Percentiles rank a stretch among this genome's conserved stretches.
These are phyloP conservation scores for Lentinula sp. DNA, from an alignment of 768 basidiomycete species.

Conservation along the genomic window DNA sequence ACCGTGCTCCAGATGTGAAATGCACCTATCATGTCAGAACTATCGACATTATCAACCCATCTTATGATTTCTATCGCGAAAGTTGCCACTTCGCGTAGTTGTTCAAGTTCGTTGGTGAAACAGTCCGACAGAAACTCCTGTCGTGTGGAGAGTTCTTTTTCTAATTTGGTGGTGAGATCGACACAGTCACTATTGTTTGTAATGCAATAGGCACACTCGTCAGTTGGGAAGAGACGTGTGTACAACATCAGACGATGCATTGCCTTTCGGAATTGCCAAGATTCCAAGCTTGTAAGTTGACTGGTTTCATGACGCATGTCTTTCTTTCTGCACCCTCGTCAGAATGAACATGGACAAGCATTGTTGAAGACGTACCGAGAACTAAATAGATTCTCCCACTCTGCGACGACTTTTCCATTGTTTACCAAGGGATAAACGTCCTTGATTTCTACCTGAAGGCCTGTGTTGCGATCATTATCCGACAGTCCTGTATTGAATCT, in stretches of 20 bases:
- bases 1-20: neutral
- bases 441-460: neutral
- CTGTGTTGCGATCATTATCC: neutral
- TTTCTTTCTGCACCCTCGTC: neutral
- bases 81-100: neutral
- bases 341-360: neutral
- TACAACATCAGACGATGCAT: constrained; percentile 6
- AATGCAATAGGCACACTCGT: neutral
- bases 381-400: constrained; percentile 3
- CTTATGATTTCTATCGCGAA: neutral
- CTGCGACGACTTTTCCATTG: neutral
- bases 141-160: neutral
- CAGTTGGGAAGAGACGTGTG: constrained; percentile 1
- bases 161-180: neutral
- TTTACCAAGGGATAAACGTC: neutral
- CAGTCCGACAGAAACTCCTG: neutral
- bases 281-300: neutral
- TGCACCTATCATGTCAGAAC: constrained; percentile 1
- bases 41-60: constrained; percentile 2
- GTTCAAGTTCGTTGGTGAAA: neutral
- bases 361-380: neutral
- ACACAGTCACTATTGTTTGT: neutral
- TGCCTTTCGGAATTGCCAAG: neutral
- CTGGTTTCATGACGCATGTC: neutral
- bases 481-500: no score